Evolutionary conservation across 2,329 filamentous ascomycete genomes (phyloP).

Genomic region (Fusarium sp.): DNA sequence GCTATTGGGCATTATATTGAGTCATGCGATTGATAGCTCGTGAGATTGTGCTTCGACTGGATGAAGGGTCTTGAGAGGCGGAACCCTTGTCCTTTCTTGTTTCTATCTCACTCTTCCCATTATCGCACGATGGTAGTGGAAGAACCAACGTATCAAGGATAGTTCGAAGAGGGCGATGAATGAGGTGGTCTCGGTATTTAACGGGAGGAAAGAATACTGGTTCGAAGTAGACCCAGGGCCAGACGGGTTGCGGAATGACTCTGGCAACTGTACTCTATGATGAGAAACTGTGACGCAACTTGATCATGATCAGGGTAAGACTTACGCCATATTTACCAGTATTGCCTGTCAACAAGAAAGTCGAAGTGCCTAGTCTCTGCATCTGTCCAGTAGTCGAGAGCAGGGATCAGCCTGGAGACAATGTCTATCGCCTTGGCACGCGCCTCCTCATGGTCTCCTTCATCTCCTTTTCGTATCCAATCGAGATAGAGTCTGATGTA

Average conservation of each 20-base stretch:
- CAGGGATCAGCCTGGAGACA: background rate
- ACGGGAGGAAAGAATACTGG: background rate
- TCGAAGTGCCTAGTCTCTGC: background rate
- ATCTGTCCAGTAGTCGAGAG: background rate
- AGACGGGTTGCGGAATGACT: background rate
- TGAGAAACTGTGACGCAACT: background rate
- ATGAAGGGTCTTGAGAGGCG: background rate
- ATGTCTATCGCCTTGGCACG: background rate
- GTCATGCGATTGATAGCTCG: background rate
- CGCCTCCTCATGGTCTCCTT: background rate
- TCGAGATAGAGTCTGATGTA: background rate
- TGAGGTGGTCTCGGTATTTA: accelerated
- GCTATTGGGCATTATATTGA: accelerated
- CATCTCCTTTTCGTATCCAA: background rate
- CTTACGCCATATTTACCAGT: background rate
- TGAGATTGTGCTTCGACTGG: background rate
- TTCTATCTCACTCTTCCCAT: background rate
- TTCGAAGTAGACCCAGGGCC: background rate
- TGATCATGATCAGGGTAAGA: accelerated
- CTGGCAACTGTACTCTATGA: background rate
- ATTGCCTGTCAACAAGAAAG: background rate
- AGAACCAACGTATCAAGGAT: accelerated
- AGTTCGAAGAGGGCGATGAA: background rate
- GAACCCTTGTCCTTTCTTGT: background rate
- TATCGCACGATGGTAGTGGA: background rate